Evolutionary conservation across 176 grass and related monocot species (phyloP).

Genomic region (Phragmites australis): DNA sequence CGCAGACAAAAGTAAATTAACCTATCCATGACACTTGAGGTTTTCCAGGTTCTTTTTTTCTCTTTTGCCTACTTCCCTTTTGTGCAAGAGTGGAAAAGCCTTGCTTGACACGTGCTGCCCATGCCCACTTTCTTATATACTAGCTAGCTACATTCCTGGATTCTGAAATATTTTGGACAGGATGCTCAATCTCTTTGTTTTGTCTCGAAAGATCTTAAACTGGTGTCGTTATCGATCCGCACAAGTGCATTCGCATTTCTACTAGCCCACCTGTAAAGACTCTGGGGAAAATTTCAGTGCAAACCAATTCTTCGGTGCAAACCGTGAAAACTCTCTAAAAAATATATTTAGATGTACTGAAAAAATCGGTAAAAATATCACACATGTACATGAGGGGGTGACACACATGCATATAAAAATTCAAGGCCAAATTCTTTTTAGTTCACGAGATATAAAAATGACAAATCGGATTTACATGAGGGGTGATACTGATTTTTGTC

Average conservation of each 20-base stretch:
- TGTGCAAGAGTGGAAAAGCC: neutral
- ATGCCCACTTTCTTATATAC: neutral
- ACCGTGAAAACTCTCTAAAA: no score
- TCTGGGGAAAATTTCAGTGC: no score
- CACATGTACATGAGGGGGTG: no score
- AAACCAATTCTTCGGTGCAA: no score
- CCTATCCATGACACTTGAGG: neutral
- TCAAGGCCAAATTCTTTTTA: no score
- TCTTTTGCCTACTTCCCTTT: neutral
- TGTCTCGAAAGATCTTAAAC: neutral
- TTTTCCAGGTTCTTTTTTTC: neutral
- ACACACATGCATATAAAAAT: no score
- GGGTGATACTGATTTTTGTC: no score
- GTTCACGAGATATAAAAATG: no score
- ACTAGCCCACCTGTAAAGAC: neutral
- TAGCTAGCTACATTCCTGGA: neutral
- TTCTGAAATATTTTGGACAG: neutral
- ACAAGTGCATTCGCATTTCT: neutral
- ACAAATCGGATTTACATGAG: no score
- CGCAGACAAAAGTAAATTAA: constrained; percentile 1
- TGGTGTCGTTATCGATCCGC: neutral
- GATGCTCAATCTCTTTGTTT: neutral
- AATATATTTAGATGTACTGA: no score
- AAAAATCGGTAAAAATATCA: no score
- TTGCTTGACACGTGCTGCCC: neutral